Evolutionary conservation across 2,329 filamentous ascomycete genomes (phyloP).

Genomic region (Pseudopithomyces maydicus): DNA sequence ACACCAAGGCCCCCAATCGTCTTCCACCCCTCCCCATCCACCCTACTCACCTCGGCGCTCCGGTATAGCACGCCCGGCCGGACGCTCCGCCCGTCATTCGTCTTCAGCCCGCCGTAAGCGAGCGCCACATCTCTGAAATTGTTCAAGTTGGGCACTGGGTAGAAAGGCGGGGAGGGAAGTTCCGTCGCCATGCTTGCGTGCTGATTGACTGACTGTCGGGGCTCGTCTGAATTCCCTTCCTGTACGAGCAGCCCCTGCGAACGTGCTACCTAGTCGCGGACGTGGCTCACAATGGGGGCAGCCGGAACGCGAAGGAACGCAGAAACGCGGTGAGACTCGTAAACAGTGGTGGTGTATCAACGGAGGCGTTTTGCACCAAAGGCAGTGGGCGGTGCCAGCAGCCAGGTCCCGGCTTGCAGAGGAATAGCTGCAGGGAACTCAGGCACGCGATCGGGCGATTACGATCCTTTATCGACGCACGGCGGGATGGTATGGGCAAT

Average conservation of each 20-base stretch:
- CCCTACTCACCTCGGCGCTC: slow-evolving; percentile 64
- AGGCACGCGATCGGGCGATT: not conserved
- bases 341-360: not conserved
- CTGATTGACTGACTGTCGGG: too few relatives aligned
- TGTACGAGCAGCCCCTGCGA: not conserved
- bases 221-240: not conserved
- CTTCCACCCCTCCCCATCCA: slow-evolving; percentile 26
- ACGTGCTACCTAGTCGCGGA: not conserved
- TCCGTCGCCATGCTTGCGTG: not conserved
- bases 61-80: slow-evolving; percentile 66
- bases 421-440: not conserved
- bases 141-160: slow-evolving; percentile 34
- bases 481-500: not conserved
- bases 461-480: not conserved
- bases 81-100: slow-evolving; percentile 46
- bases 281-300: not conserved
- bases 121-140: slow-evolving; percentile 44
- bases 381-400: not conserved
- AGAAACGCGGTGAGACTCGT: not conserved
- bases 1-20: slow-evolving; percentile 51
- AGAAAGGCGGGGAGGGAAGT: slow-evolving; percentile 38
- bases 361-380: not conserved
- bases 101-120: slow-evolving; percentile 21
- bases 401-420: not conserved
- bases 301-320: not conserved